These are phyloP conservation scores for Pholiota conissans DNA, from an alignment of 768 basidiomycete species.

Conservation along the genomic window DNA sequence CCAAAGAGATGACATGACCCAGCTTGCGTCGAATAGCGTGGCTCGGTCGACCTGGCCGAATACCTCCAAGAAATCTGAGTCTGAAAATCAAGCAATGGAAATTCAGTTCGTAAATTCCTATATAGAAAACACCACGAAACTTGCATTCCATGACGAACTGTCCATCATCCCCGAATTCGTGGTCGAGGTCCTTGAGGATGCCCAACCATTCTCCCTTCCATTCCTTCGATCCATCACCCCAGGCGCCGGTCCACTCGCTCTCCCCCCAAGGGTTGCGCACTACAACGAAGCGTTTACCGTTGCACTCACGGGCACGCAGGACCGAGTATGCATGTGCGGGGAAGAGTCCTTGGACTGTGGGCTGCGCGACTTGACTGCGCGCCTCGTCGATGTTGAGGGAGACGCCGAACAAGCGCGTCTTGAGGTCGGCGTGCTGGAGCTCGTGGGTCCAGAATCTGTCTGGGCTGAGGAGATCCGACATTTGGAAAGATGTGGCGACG, in stretches of 20 bases:
- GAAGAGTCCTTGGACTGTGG: slow-evolving; percentile 27
- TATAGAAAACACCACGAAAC: too few species aligned
- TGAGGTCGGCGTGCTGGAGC: slow-evolving; percentile 42
- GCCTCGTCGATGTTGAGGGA: slow-evolving; percentile 28
- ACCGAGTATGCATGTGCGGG: slow-evolving; percentile 42
- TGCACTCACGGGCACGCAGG: slow-evolving; percentile 36
- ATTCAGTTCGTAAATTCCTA: too few species aligned
- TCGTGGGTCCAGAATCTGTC: slow-evolving; percentile 53
- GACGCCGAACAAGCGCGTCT: slow-evolving; percentile 42
- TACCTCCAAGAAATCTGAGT: slow-evolving; percentile 34
- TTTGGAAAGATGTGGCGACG: slow-evolving; percentile 33
- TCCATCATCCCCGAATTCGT: slow-evolving; percentile 39
- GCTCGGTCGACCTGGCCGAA: slow-evolving; percentile 38
- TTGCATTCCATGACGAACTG: slow-evolving; percentile 44
- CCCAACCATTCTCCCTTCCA: slow-evolving; percentile 42
- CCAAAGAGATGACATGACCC: slow-evolving; percentile 44
- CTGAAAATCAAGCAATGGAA: slow-evolving; percentile 11
- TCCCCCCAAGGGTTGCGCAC: slow-evolving; percentile 46
- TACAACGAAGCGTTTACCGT: slow-evolving; percentile 26
- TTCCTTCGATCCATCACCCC: slow-evolving; percentile 44
- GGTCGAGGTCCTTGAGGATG: slow-evolving; percentile 30
- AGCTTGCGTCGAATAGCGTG: slow-evolving; percentile 38
- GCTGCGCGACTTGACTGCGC: slow-evolving; percentile 15
- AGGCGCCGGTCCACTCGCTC: slow-evolving; percentile 41
- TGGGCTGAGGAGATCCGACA: slow-evolving; percentile 38